These are phyloP conservation scores for Kuraishia piskuri DNA, from an alignment of 805 yeast genomes.

Conservation along the genomic window DNA sequence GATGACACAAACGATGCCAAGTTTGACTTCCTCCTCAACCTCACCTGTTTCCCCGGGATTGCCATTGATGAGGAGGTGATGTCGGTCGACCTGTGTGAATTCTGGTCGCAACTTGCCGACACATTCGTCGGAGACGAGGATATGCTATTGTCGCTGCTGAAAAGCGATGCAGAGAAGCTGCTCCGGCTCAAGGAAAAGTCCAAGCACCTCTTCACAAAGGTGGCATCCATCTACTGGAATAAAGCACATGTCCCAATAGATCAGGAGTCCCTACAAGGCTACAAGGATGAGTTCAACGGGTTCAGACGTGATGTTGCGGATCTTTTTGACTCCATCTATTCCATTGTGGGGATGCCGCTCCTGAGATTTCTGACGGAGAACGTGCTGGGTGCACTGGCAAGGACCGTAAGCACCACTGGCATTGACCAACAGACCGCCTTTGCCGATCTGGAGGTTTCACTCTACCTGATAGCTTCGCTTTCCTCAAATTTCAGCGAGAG, in stretches of 20 bases:
- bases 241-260: constrained; percentile 45
- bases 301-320: constrained; percentile 75
- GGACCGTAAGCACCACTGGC: constrained; percentile 7
- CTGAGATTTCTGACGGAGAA: constrained; percentile 33
- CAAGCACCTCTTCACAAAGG: constrained; percentile 33
- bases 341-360: constrained; percentile 49
- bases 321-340: constrained; percentile 61
- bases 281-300: constrained; percentile 48
- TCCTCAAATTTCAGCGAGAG: constrained; percentile 40
- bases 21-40: constrained; percentile 37
- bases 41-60: constrained; percentile 47
- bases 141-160: constrained; percentile 19
- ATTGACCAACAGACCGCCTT: constrained; percentile 9
- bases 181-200: constrained; percentile 23
- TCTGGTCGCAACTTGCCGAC: constrained; percentile 66
- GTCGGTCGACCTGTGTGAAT: constrained; percentile 46
- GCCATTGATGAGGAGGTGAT: constrained; percentile 55
- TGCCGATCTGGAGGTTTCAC: constrained; percentile 48
- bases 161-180: constrained; percentile 22
- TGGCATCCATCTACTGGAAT: constrained; percentile 59
- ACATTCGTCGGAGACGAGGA: constrained; percentile 42
- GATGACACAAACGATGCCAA: constrained; percentile 28
- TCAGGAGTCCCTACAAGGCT: constrained; percentile 19
- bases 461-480: constrained; percentile 49
- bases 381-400: constrained; percentile 18